These are phyloP conservation scores for California macrophylla DNA, from an alignment of 441 rosid species.

Conservation along the genomic window DNA sequence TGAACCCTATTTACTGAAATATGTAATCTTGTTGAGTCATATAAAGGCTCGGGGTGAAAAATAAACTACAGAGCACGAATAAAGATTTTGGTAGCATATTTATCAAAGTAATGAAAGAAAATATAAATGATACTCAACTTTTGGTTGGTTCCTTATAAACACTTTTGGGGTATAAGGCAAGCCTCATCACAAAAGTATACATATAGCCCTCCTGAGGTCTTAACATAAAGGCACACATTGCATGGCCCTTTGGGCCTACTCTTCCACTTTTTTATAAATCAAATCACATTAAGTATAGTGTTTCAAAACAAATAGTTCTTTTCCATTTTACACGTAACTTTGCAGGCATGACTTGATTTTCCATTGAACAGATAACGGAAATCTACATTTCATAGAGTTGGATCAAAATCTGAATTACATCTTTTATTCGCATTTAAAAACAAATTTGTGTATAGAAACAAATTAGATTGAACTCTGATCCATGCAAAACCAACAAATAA, in stretches of 20 bases:
- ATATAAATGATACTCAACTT: background rate
- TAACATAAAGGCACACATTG: background rate
- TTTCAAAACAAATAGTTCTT: background rate
- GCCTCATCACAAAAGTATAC: background rate
- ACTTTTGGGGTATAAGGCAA: background rate
- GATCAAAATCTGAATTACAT: background rate
- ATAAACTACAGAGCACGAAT: background rate
- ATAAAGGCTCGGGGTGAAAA: background rate
- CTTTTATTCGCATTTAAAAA: background rate
- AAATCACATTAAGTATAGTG: background rate
- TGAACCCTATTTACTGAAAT: background rate
- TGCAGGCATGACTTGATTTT: background rate
- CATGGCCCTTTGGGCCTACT: background rate
- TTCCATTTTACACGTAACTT: background rate
- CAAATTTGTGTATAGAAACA: background rate
- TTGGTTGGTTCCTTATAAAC: background rate
- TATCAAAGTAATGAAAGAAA: background rate
- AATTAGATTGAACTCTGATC: background rate
- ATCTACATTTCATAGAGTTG: background rate
- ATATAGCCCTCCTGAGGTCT: background rate
- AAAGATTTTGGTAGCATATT: background rate
- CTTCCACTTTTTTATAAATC: background rate
- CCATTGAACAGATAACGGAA: background rate
- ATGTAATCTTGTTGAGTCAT: background rate
- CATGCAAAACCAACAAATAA: background rate